Evolutionary conservation across 768 basidiomycete genomes (phyloP), one percentile per base, ranked within the genome.

Genomic region (Russula sp.): DNA sequence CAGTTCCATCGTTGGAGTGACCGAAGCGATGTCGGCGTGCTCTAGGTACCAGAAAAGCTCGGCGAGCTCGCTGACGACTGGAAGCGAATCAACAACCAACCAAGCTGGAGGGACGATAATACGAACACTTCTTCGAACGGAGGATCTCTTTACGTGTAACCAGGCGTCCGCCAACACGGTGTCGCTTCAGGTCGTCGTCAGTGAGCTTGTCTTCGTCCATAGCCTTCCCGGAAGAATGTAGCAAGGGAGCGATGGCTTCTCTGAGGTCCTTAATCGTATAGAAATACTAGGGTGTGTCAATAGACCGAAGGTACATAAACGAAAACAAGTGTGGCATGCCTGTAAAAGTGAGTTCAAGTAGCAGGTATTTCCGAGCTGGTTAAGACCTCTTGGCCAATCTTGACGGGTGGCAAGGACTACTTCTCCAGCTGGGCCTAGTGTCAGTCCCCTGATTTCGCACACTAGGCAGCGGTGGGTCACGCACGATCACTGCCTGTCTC

Each of bases 251-350:
- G 9, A 96, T 84, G 6, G 89, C 86, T 20, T 87, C 85, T 37
- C 94, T 82, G 32, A 97, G 82, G 40, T 94, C 91, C 70, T 84
- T 89, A 74, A 97, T 93, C n/a, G 94, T 96, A 73, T 94, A 96
- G 72, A 97, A 95, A 73, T 96, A 97, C 88, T 96, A 71, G 20
- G 37, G 31, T 10, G 10, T 55, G 54, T 61, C 44, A 47, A 34
- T 32, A 44, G 35, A 40, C 63, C 8, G 59, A 31, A 16, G 14
- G 11, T 54, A 27, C 50, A 18, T 47, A 31, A 14, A 34, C 13
- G 31, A 20, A 45, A 27, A n/a, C 37, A 11, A 49, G 42, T 62
- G 48, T 11, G 22, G 66, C 71, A 35, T 69, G 84, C 89, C 77
- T 86, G 89, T 18, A 89, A 76, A 59, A 89, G 77, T 42, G 88